Percentiles rank a stretch among this genome's conserved stretches.
phyloP scores from a whole-genome alignment of 2,329 filamentous ascomycete genomes.

The Corinectria fuckeliana region DNA sequence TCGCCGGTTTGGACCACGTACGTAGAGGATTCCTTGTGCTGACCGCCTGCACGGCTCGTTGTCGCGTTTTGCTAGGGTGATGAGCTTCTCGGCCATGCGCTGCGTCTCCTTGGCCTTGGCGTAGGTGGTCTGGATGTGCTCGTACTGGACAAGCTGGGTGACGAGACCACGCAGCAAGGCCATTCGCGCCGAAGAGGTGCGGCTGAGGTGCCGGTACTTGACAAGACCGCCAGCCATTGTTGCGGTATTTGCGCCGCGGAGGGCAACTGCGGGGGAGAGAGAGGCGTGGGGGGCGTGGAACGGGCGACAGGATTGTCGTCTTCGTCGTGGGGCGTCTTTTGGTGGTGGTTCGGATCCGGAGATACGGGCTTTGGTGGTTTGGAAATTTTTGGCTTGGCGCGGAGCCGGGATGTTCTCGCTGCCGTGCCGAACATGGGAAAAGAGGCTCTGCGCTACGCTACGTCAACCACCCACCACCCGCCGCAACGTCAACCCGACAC shows the following conservation, averaged over 20 bases:
- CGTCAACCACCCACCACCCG: conserved; percentile 38
- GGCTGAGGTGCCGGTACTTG: conserved; percentile 89
- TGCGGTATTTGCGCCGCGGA: conserved; percentile 16
- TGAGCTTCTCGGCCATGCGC: conserved; percentile 89
- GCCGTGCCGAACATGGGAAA: conserved; percentile 26
- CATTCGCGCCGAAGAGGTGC: conserved; percentile 85
- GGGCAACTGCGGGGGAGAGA: conserved; percentile 2
- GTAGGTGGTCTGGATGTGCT: conserved; percentile 94
- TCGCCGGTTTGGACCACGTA: conserved; percentile 54
- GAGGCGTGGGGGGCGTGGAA: not conserved
- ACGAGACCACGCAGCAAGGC: conserved; percentile 95
- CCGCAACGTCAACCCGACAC: conserved; percentile 30
- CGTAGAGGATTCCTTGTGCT: conserved; percentile 85
- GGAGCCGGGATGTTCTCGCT: conserved; percentile 40
- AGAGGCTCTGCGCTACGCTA: conserved; percentile 39
- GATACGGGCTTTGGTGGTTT: conserved; percentile 33
- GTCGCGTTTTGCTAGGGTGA: conserved; percentile 92
- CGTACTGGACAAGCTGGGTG: conserved; percentile 90
- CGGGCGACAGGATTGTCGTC: not conserved
- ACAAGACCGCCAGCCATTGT: conserved; percentile 84
- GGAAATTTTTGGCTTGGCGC: conserved; percentile 43
- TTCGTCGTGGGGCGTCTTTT: conserved; percentile 3
- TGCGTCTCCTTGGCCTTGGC: conserved; percentile 98
- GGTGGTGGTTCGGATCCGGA: conserved; percentile 22
- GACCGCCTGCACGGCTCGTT: conserved; percentile 79